These are phyloP conservation scores for Leonotis leonurus DNA, from an alignment of 257 asterid species.

Conservation along the genomic window DNA sequence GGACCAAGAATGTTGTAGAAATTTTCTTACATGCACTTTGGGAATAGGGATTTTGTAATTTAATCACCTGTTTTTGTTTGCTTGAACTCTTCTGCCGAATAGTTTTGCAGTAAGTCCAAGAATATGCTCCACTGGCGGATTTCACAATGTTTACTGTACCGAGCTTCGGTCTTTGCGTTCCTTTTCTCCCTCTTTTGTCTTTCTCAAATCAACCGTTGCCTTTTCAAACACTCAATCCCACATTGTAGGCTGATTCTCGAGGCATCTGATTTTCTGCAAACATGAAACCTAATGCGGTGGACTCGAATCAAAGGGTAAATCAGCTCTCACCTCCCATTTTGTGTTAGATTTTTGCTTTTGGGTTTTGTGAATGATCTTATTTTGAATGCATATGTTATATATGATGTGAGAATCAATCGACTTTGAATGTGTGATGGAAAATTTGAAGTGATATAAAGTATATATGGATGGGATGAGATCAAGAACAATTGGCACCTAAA, in stretches of 20 bases:
- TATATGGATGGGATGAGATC: conserved; percentile 12
- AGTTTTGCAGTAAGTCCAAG: conserved; percentile 24
- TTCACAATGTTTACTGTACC: conserved; percentile 22
- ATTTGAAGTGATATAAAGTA: conserved; percentile 2
- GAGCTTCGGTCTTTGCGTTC: conserved; percentile 18
- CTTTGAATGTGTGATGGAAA: conserved; percentile 6
- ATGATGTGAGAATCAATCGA: background rate
- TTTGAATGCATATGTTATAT: background rate
- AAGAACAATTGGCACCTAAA: conserved; percentile 5
- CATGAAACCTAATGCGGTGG: conserved; percentile 27
- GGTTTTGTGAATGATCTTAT: background rate
- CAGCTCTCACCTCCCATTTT: background rate
- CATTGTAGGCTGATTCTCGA: conserved; percentile 6
- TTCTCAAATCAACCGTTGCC: conserved; percentile 15
- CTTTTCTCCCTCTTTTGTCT: conserved; percentile 7
- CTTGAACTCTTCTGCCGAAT: conserved; percentile 19
- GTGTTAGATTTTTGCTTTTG: background rate
- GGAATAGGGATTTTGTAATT: conserved; percentile 17
- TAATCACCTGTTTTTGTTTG: conserved; percentile 22
- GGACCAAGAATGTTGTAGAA: conserved; percentile 6
- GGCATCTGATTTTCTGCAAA: conserved; percentile 9
- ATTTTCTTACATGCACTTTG: conserved; percentile 14
- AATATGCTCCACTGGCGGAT: conserved; percentile 31
- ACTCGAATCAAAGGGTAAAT: conserved; percentile 35
- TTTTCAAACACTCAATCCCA: conserved; percentile 3